phyloP scores from a whole-genome alignment of 176 grass and related monocot genomes.

The Phragmites australis region DNA sequence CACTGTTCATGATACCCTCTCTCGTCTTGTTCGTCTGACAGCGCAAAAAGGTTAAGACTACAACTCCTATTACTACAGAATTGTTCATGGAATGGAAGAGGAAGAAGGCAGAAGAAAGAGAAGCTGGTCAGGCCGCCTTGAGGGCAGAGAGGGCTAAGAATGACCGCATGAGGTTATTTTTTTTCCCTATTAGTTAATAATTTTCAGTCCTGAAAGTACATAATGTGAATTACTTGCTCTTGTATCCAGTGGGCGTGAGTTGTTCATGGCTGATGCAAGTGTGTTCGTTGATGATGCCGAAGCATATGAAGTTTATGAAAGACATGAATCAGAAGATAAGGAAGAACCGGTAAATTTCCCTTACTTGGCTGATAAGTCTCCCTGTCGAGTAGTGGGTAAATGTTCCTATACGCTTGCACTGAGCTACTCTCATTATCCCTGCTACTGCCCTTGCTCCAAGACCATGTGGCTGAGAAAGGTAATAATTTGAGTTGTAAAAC shows the following conservation, averaged over 20 bases:
- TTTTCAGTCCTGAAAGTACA: conserved; percentile 4
- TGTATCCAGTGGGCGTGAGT: conserved; percentile 87
- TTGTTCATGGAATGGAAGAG: conserved; percentile 97
- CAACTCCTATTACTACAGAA: conserved; percentile 80
- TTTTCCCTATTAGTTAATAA: conserved; percentile 16
- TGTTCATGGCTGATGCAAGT: conserved; percentile 92
- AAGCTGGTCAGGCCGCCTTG: conserved; percentile 74
- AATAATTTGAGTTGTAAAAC: too few relatives aligned
- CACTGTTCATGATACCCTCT: conserved; percentile 20
- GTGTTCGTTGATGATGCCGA: conserved; percentile 95
- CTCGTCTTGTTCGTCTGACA: conserved; percentile 45
- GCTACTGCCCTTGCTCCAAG: too few relatives aligned
- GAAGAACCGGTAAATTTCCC: conserved; percentile 59
- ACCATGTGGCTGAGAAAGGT: too few relatives aligned
- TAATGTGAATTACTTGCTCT: conserved; percentile 20
- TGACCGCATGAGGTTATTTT: conserved; percentile 92
- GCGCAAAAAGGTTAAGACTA: conserved; percentile 69
- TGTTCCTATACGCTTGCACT: too few relatives aligned
- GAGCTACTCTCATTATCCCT: too few relatives aligned
- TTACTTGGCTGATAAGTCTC: conserved; percentile 17
- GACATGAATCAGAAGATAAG: conserved; percentile 53
- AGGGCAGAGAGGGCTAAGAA: conserved; percentile 93
- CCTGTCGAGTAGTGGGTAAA: conserved; percentile 8
- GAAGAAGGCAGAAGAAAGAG: conserved; percentile 87
- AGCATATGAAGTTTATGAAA: conserved; percentile 95